phyloP scores from a whole-genome alignment of 2,329 filamentous ascomycete species.

The Plectosphaerella plurivora region DNA sequence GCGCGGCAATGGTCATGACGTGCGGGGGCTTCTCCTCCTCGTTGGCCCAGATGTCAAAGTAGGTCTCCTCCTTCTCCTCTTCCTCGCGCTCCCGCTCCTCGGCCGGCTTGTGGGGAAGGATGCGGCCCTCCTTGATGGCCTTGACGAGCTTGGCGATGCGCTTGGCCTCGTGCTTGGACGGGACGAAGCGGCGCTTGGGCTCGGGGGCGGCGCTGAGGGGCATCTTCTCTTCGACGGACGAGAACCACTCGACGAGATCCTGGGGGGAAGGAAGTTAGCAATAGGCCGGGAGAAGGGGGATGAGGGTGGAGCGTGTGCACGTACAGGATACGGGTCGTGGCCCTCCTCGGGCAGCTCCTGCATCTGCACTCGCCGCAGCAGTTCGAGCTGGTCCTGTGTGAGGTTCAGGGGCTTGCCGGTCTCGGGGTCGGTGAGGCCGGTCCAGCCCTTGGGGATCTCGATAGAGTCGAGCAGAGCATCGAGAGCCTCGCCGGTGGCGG shows the following conservation, averaged over 20 bases:
- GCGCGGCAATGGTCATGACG: constrained; percentile 90
- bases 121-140: constrained; percentile 90
- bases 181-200: constrained; percentile 90
- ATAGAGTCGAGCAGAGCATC: constrained; percentile 95
- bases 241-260: constrained; percentile 92
- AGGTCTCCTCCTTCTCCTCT: constrained; percentile 64
- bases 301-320: constrained; percentile 16
- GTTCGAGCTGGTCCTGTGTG: constrained; percentile 80
- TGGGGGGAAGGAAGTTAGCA: constrained; percentile 25
- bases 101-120: constrained; percentile 81
- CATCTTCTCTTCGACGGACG: constrained; percentile 86
- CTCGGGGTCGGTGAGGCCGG: constrained; percentile 85
- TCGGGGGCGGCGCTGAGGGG: constrained; percentile 91
- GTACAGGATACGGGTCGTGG: constrained; percentile 85
- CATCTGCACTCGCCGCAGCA: constrained; percentile 82
- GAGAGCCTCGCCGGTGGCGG: constrained; percentile 86
- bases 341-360: constrained; percentile 84
- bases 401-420: constrained; percentile 91
- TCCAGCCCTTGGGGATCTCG: constrained; percentile 95
- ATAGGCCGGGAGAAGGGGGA: not conserved
- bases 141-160: constrained; percentile 95
- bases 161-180: constrained; percentile 95
- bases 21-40: constrained; percentile 79
- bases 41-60: constrained; percentile 93
- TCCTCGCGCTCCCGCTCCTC: constrained; percentile 64